Evolutionary conservation across 257 asterid genomes (phyloP), one percentile per base, ranked within the genome.

Genomic region (Orobanche coerulescens): DNA sequence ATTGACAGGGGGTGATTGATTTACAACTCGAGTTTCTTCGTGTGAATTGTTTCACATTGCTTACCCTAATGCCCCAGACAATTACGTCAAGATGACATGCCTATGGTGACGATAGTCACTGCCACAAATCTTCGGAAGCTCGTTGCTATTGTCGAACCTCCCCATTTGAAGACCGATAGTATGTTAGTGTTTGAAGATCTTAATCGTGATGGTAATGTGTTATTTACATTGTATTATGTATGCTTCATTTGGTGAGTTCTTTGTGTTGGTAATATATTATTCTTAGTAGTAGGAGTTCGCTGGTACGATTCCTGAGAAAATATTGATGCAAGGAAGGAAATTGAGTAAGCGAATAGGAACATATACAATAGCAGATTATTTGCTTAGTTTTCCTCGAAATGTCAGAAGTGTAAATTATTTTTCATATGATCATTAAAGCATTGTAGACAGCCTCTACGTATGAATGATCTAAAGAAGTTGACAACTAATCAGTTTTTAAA

Each of bases 141-240:
- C 58, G 67, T 58, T 57, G 71, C 75, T 28, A 71, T 49, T 48
- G 67, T 64, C 34, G 75, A 71, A 64, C 42, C 61, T 11, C 55
- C 71, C 39, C 54, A 62, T 63, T 63, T 64, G 30, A 71, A 71
- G 71, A 64, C 62, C n/a, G 59, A 64, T 13, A 18, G 64, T 22
- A 57, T 71, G 75, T 22, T 76, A 14, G 73, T 81, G 87, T 78
- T 78, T 60, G 81, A 75, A 72, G 75, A 78, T 71, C 76, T 78
- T 43, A 74, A 73, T 19, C 78, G 76, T 54, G 84, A 78, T 66
- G 88, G 84, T 81, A 57, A 33, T 59, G 14, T 37, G 11, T n/a
- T 24, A 36, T 39, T 24, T 33, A 20, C 19, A 39, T 31, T 31
- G 7, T 57, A 36, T 48, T 48, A 3, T 20, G 33, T 4, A 9